Evolutionary conservation across 2,329 filamentous ascomycete species (phyloP).

Genomic region (Aspergillus novoparasiticus): DNA sequence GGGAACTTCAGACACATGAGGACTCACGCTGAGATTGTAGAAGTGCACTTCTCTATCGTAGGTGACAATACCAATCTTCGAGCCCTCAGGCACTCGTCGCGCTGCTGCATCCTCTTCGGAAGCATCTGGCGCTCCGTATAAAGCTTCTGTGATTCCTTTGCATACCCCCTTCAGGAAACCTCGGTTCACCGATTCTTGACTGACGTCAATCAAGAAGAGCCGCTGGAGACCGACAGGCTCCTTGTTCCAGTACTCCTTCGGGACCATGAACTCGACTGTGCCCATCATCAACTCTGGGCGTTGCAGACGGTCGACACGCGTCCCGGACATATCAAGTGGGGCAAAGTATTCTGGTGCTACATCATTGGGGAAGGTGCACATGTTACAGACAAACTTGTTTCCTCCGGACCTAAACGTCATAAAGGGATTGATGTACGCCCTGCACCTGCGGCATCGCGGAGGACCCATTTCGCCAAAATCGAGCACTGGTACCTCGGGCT

Average conservation of each 20-base stretch:
- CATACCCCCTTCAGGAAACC: constrained; percentile 90
- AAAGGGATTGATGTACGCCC: constrained; percentile 97
- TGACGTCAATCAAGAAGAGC: constrained; percentile 92
- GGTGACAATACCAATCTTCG: constrained; percentile 91
- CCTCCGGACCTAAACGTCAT: constrained; percentile 96
- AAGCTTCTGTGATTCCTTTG: constrained; percentile 78
- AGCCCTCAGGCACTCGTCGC: constrained; percentile 69
- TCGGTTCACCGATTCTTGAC: constrained; percentile 85
- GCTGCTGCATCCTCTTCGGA: constrained; percentile 55
- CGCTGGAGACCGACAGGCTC: constrained; percentile 85
- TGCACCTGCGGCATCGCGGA: constrained; percentile 86
- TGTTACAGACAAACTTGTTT: constrained; percentile 96
- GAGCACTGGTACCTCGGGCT: constrained; percentile 83
- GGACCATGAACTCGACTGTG: constrained; percentile 94
- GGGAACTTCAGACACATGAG: constrained; percentile 11
- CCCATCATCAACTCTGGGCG: constrained; percentile 87
- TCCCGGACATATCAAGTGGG: constrained; percentile 82
- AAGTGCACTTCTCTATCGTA: constrained; percentile 98
- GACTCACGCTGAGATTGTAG: constrained; percentile 84
- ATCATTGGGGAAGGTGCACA: constrained; percentile 97
- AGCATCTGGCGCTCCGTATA: constrained; percentile 71
- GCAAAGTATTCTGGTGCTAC: constrained; percentile 90
- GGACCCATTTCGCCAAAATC: constrained; percentile 93
- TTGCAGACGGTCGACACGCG: constrained; percentile 83
- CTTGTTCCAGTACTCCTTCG: constrained; percentile 98